Evolutionary conservation across 139 green algal species (phyloP).

Genomic region (Microglena sp.): DNA sequence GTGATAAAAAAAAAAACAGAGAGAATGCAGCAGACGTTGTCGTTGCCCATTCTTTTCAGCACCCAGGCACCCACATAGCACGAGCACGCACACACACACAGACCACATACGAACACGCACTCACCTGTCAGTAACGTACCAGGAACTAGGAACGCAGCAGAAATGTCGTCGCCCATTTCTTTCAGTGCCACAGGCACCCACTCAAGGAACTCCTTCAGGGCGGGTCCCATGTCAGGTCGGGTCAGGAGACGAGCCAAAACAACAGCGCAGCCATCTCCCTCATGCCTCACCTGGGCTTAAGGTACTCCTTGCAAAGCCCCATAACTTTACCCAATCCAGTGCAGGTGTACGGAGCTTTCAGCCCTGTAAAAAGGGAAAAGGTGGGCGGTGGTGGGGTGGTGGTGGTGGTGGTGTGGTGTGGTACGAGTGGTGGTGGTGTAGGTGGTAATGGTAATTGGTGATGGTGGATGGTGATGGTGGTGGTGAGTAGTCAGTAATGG

Average conservation of each 20-base stretch:
- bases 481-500: too few relatives aligned
- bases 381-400: too few relatives aligned
- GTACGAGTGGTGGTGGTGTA: too few relatives aligned
- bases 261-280: slow-evolving; percentile 77
- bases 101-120: neutral
- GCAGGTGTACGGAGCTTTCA: too few relatives aligned
- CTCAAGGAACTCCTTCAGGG: slow-evolving; percentile 58
- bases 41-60: neutral
- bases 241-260: slow-evolving; percentile 79
- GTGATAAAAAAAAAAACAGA: slow-evolving; percentile 56
- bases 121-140: slow-evolving; percentile 16
- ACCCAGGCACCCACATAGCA: slow-evolving; percentile 3
- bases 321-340: too few relatives aligned
- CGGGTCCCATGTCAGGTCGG: slow-evolving; percentile 64
- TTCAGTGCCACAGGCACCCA: slow-evolving; percentile 44
- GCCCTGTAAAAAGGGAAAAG: too few relatives aligned
- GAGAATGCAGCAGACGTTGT: slow-evolving; percentile 30
- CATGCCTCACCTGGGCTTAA: too few relatives aligned
- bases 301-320: slow-evolving; percentile 50
- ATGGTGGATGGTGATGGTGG: too few relatives aligned
- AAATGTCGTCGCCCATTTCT: slow-evolving; percentile 3
- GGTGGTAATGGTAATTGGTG: too few relatives aligned
- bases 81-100: neutral
- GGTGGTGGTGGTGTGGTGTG: too few relatives aligned
- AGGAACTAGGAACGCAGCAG: slow-evolving; percentile 52